A percentile compares a stretch with the other conserved stretches of the same genome.
Conservation (phyloP, 2,329 filamentous ascomycete genomes). For the Curvularia eragrostidis region DNA sequence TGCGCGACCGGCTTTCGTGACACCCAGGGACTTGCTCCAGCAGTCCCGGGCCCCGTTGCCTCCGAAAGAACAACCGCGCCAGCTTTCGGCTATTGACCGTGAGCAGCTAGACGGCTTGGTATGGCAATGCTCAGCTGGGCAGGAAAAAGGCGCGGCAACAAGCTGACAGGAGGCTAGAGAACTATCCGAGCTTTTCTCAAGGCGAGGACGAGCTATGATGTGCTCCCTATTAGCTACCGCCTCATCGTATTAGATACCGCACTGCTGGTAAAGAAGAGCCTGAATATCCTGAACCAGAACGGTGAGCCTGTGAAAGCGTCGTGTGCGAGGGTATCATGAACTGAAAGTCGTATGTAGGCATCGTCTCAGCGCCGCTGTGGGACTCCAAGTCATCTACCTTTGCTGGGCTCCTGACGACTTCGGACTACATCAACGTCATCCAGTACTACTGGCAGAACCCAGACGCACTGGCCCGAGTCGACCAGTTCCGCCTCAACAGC, state of each 20-base stretch:
- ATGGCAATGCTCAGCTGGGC: conserved; percentile 45
- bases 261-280: conserved; percentile 93
- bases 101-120: conserved; percentile 82
- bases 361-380: conserved; percentile 97
- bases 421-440: conserved; percentile 98
- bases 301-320: conserved; percentile 59
- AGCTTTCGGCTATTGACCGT: conserved; percentile 69
- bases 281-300: conserved; percentile 95
- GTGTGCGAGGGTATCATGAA: conserved; percentile 4
- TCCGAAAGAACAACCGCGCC: conserved; percentile 34
- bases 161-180: conserved; percentile 57
- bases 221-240: conserved; percentile 92
- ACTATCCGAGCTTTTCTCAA: conserved; percentile 95
- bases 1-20: conserved; percentile 34
- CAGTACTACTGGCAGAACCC: conserved; percentile 99
- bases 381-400: conserved; percentile 93
- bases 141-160: background rate
- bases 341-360: conserved; percentile 64
- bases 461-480: conserved; percentile 85
- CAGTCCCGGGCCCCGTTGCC: conserved; percentile 33
- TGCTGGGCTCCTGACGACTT: conserved; percentile 91
- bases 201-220: conserved; percentile 96
- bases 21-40: conserved; percentile 28
- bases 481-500: conserved; percentile 91
- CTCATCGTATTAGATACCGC: conserved; percentile 95